These are phyloP conservation scores for Rhytidiadelphus loreus DNA, from an alignment of 225 moss, liverwort and hornwort genomes.

Conservation along the genomic window DNA sequence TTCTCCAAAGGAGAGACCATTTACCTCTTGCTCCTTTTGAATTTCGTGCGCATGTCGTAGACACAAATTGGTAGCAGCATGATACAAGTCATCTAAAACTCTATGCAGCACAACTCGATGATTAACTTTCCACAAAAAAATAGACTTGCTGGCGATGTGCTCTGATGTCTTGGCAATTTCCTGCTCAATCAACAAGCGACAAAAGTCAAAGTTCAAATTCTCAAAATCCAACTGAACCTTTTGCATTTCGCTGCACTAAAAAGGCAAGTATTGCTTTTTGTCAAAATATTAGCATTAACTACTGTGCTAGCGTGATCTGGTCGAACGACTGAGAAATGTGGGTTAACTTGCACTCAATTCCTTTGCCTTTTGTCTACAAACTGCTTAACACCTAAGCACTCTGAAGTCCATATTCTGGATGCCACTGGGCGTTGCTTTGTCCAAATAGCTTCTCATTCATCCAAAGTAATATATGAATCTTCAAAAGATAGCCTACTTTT, in stretches of 20 bases:
- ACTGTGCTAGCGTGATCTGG: background rate
- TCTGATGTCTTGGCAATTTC: slow-evolving; percentile 92
- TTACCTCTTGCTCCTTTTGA: slow-evolving; percentile 88
- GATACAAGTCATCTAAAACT: slow-evolving; percentile 85
- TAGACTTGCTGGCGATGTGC: slow-evolving; percentile 83
- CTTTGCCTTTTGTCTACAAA: background rate
- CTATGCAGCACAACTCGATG: slow-evolving; percentile 48
- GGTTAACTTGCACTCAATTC: background rate
- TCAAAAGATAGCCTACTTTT: background rate
- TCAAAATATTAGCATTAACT: background rate
- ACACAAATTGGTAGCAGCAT: slow-evolving; percentile 78
- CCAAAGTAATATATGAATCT: background rate
- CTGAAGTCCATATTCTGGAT: background rate
- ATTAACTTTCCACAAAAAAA: slow-evolving; percentile 85
- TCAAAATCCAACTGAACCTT: background rate
- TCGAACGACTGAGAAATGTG: background rate
- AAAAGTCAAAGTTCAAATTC: background rate
- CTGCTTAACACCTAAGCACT: background rate
- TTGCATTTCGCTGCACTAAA: background rate
- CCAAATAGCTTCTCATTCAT: background rate
- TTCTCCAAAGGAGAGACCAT: background rate
- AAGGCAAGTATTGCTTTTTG: background rate
- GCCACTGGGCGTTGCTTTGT: background rate
- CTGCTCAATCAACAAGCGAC: slow-evolving; percentile 19
- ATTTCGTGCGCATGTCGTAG: slow-evolving; percentile 77